These are phyloP conservation scores for Naganishia vishniacii DNA, from an alignment of 768 basidiomycete genomes.

Conservation along the genomic window DNA sequence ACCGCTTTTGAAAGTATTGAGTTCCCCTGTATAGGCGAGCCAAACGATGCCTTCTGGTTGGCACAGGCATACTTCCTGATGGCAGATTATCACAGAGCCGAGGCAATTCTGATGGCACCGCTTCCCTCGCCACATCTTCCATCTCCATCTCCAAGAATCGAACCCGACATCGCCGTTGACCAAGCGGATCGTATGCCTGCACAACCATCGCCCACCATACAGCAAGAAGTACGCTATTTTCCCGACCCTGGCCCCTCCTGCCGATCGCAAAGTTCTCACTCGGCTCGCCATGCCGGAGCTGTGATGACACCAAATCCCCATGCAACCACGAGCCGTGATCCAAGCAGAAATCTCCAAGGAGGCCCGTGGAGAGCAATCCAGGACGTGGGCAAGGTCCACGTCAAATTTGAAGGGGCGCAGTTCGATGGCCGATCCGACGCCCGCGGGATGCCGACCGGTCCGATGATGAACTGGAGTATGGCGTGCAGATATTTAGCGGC, in stretches of 20 bases:
- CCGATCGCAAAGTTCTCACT: too few relatives aligned
- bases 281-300: too few relatives aligned
- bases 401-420: too few relatives aligned
- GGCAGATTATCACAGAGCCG: slow-evolving; percentile 89
- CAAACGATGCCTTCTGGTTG: slow-evolving; percentile 98
- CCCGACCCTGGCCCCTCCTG: too few relatives aligned
- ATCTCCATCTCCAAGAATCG: slow-evolving; percentile 15
- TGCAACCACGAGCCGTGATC: too few relatives aligned
- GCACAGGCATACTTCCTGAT: slow-evolving; percentile 96
- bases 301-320: too few relatives aligned
- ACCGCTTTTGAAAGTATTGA: slow-evolving; percentile 5
- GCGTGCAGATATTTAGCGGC: slow-evolving; percentile 95
- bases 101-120: slow-evolving; percentile 80
- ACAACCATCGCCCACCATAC: not conserved
- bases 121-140: slow-evolving; percentile 56
- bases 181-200: not conserved
- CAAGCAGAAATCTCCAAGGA: too few relatives aligned
- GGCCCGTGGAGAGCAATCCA: too few relatives aligned
- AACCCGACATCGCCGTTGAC: not conserved
- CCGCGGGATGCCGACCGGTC: slow-evolving; percentile 52
- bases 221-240: too few relatives aligned
- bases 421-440: not conserved
- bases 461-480: slow-evolving; percentile 87
- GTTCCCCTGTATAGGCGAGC: slow-evolving; percentile 61
- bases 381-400: too few relatives aligned